Evolutionary conservation across 2,329 filamentous ascomycete genomes (phyloP).

Genomic region (Trichoderma aggressivum): DNA sequence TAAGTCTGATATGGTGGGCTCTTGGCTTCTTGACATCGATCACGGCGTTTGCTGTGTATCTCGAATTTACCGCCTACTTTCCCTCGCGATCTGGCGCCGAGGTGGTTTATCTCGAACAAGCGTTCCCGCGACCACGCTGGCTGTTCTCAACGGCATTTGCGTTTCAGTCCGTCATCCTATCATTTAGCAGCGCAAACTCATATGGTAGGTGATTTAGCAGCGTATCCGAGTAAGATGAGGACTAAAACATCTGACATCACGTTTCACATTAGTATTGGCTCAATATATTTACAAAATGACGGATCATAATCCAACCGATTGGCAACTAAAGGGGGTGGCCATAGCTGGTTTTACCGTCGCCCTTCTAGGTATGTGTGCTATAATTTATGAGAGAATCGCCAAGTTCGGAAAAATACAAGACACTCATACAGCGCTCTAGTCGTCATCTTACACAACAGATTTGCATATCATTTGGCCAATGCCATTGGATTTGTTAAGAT

Average conservation of each 20-base stretch:
- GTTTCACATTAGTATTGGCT: conserved; percentile 47
- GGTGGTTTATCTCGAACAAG: conserved; percentile 66
- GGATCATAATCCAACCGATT: conserved; percentile 48
- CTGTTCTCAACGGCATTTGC: conserved; percentile 64
- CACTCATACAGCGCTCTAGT: conserved; percentile 23
- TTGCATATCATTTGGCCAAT: conserved; percentile 55
- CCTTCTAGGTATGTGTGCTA: conserved; percentile 44
- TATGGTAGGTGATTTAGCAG: conserved; percentile 38
- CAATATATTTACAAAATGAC: conserved; percentile 60
- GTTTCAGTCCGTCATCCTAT: conserved; percentile 59
- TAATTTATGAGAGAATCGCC: not conserved
- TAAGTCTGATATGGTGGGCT: conserved; percentile 62
- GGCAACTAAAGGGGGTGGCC: conserved; percentile 65
- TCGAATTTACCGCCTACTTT: conserved; percentile 63
- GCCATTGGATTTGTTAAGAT: conserved; percentile 58
- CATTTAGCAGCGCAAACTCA: conserved; percentile 64
- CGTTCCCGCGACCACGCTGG: conserved; percentile 60
- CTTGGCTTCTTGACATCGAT: conserved; percentile 58
- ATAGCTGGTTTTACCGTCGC: conserved; percentile 61
- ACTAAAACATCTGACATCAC: not conserved
- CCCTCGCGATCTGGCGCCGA: conserved; percentile 64
- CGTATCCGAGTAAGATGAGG: too few species aligned
- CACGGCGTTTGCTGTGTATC: conserved; percentile 55
- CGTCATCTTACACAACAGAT: conserved; percentile 53
- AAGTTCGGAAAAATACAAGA: not conserved